These are phyloP conservation scores for Pseudoneurospora amorphoporcata DNA, from an alignment of 495 filamentous ascomycete species.

Conservation along the genomic window DNA sequence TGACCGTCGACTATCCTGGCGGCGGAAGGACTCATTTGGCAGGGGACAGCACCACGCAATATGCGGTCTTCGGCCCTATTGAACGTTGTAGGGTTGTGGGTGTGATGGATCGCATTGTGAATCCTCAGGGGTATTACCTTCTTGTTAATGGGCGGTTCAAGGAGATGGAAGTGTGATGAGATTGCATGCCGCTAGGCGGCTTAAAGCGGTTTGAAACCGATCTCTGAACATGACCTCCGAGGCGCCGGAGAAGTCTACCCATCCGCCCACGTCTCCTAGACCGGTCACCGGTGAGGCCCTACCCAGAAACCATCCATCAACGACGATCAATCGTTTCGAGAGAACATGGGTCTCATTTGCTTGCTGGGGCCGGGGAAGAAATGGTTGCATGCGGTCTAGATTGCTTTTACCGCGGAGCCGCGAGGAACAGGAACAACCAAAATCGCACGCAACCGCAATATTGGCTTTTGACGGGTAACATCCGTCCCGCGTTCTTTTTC, in stretches of 20 bases:
- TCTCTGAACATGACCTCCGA: neutral
- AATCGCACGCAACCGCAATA: neutral
- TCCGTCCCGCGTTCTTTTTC: neutral
- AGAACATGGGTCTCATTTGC: slow-evolving; percentile 6
- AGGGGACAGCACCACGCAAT: neutral
- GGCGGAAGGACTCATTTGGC: neutral
- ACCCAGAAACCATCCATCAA: neutral
- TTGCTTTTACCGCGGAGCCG: slow-evolving; percentile 13
- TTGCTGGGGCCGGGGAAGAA: slow-evolving; percentile 19
- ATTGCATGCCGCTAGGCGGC: neutral
- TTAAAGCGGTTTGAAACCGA: neutral
- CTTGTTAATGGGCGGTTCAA: neutral
- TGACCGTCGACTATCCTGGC: neutral
- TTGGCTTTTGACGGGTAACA: neutral
- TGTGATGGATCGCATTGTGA: neutral
- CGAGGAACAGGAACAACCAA: neutral
- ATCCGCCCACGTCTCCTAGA: neutral
- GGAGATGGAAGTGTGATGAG: neutral
- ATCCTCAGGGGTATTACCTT: neutral
- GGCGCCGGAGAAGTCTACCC: neutral
- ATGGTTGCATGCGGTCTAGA: slow-evolving; percentile 14
- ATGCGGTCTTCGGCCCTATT: neutral
- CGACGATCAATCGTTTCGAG: neutral
- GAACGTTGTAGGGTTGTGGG: neutral
- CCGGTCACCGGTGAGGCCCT: neutral